These are phyloP conservation scores for Neofusicoccum umdonicola DNA, from an alignment of 2,329 filamentous ascomycete genomes.

Conservation along the genomic window DNA sequence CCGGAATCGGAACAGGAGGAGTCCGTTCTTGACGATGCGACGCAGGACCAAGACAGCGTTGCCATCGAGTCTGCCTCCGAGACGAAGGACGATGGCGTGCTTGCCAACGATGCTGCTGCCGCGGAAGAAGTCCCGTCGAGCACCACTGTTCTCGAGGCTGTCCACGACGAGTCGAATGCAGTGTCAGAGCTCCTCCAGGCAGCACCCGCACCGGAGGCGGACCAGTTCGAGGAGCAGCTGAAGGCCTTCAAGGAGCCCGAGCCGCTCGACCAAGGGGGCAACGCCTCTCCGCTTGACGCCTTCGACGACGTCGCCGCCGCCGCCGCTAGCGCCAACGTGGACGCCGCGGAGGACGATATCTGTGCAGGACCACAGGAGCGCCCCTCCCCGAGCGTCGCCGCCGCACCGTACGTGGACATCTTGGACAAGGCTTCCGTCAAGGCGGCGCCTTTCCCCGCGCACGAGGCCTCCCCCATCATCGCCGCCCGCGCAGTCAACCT, in stretches of 20 bases:
- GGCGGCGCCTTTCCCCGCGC: not conserved
- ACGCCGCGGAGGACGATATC: not conserved
- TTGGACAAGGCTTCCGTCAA: not conserved
- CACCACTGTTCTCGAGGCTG: too few species aligned
- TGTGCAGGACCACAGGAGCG: not conserved
- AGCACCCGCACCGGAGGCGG: not conserved
- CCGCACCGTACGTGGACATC: not conserved
- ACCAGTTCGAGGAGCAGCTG: not conserved
- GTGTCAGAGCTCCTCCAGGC: not conserved
- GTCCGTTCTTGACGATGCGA: not conserved
- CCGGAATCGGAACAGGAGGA: not conserved
- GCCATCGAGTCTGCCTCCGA: not conserved
- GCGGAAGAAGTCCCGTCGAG: too few species aligned
- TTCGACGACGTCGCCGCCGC: not conserved
- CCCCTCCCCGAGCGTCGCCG: not conserved
- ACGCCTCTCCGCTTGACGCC: too few species aligned
- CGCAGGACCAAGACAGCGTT: not conserved
- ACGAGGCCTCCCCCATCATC: not conserved
- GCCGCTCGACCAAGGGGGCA: not conserved
- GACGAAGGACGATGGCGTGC: not conserved
- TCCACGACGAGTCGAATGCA: too few species aligned
- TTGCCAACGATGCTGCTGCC: not conserved
- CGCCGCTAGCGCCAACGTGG: not conserved
- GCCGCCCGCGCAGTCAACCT: not conserved
- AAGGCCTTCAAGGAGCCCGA: constrained; percentile 5